phyloP scores from a whole-genome alignment of 257 asterid genomes.

The Euphrasia confusa region DNA sequence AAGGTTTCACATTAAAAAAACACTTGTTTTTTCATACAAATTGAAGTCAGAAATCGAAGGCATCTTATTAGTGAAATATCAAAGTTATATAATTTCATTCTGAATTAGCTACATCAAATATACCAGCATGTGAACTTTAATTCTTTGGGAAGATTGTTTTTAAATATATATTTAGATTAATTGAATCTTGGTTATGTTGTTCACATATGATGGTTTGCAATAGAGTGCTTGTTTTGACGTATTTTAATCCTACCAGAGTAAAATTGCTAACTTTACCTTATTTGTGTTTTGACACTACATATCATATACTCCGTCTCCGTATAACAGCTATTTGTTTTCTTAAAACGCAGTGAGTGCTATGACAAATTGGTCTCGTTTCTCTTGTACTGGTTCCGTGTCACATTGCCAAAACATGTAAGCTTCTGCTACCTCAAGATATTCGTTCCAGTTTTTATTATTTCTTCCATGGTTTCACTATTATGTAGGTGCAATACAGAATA shows the following conservation, averaged over 20 bases:
- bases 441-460: neutral
- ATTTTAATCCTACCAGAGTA: neutral
- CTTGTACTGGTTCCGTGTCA: slow-evolving; percentile 88
- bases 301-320: neutral
- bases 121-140: neutral
- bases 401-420: slow-evolving; percentile 70
- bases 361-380: slow-evolving; percentile 77
- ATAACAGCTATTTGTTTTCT: slow-evolving; percentile 5
- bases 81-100: slow-evolving; percentile 15
- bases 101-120: neutral
- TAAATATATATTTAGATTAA: neutral
- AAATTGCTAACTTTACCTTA: neutral
- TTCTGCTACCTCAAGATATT: slow-evolving; percentile 5
- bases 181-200: neutral
- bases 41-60: neutral
- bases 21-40: neutral
- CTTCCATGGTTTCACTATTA: slow-evolving; percentile 1
- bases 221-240: neutral
- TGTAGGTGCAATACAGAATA: neutral
- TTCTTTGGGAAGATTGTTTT: neutral
- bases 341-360: slow-evolving; percentile 69
- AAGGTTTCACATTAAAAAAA: neutral
- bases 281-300: neutral
- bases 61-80: neutral
- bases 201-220: neutral